Percentiles rank a stretch among this genome's conserved stretches.
These are phyloP conservation scores for Paecilomyces dactylethromorphus DNA, from an alignment of 2,329 filamentous ascomycete species.

Conservation along the genomic window DNA sequence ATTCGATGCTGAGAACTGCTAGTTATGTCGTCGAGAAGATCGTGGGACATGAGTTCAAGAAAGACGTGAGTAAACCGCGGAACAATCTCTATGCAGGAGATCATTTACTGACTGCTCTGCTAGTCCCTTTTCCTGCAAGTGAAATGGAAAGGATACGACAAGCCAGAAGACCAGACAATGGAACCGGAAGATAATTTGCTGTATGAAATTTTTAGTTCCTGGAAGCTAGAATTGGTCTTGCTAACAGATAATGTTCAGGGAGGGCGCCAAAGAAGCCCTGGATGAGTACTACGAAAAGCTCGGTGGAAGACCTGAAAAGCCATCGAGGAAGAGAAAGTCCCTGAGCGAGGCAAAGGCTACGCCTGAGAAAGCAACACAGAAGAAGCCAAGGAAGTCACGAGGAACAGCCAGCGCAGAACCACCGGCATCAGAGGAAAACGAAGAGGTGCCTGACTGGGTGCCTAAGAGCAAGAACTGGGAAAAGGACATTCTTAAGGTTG, in stretches of 20 bases:
- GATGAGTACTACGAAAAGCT: slow-evolving; percentile 35
- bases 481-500: slow-evolving; percentile 31
- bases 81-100: slow-evolving; percentile 3
- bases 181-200: slow-evolving; percentile 41
- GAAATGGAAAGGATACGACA: slow-evolving; percentile 43
- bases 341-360: slow-evolving; percentile 21
- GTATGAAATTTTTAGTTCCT: slow-evolving; percentile 17
- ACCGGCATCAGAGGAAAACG: slow-evolving; percentile 11
- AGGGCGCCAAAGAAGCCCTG: slow-evolving; percentile 33
- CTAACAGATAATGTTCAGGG: slow-evolving; percentile 19
- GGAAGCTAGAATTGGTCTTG: background rate
- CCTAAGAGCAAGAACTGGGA: slow-evolving; percentile 39
- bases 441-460: slow-evolving; percentile 27
- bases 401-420: slow-evolving; percentile 11
- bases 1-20: slow-evolving; percentile 3
- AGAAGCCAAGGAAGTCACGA: slow-evolving; percentile 22
- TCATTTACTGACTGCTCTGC: slow-evolving; percentile 11
- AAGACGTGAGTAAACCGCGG: slow-evolving; percentile 22
- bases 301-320: slow-evolving; percentile 31
- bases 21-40: slow-evolving; percentile 39
- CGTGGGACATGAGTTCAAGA: slow-evolving; percentile 27
- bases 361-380: slow-evolving; percentile 14
- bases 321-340: slow-evolving; percentile 28
- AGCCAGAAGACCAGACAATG: slow-evolving; percentile 36
- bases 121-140: slow-evolving; percentile 35